These are phyloP conservation scores for Lodderomyces theae DNA, from an alignment of 1,139 yeast species.

Conservation along the genomic window DNA sequence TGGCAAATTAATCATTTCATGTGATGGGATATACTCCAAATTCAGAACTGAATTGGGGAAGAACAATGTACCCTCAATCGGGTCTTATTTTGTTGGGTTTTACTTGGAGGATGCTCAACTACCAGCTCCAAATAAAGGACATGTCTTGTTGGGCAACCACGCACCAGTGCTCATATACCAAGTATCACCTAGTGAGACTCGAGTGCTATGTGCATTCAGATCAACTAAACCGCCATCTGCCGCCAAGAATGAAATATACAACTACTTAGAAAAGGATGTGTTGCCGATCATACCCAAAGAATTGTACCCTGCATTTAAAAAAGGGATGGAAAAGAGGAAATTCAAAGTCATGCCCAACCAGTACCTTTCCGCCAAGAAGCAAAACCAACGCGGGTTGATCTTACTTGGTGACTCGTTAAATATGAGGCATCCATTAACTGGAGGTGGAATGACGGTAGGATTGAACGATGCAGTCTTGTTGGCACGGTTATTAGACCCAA, in stretches of 20 bases:
- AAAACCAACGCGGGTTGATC: constrained; percentile 65
- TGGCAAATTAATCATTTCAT: constrained; percentile 62
- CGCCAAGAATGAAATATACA: constrained; percentile 53
- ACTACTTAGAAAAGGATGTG: constrained; percentile 59
- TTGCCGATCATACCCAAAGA: constrained; percentile 66
- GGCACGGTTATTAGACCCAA: constrained; percentile 57
- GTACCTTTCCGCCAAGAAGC: constrained; percentile 71
- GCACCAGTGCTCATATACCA: constrained; percentile 89
- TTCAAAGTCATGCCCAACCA: constrained; percentile 94
- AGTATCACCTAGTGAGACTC: constrained; percentile 75
- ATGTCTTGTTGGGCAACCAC: constrained; percentile 81
- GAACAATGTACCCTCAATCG: constrained; percentile 60
- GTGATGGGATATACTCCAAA: constrained; percentile 94
- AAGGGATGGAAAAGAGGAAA: constrained; percentile 41
- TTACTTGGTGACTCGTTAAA: constrained; percentile 91
- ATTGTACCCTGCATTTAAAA: constrained; percentile 62
- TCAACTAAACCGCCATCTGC: constrained; percentile 71
- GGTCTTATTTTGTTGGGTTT: constrained; percentile 85
- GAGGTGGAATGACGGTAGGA: constrained; percentile 99
- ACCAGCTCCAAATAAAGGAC: constrained; percentile 79
- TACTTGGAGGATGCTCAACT: constrained; percentile 67
- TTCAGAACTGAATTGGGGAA: constrained; percentile 72
- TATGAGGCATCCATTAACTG: constrained; percentile 98
- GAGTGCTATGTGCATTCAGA: constrained; percentile 87
- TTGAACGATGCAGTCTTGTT: constrained; percentile 78